Evolutionary conservation across 352 stramenopile genomes (phyloP), one percentile per base, ranked within the genome.

Genomic region (Pilasporangium apinafurcum): DNA sequence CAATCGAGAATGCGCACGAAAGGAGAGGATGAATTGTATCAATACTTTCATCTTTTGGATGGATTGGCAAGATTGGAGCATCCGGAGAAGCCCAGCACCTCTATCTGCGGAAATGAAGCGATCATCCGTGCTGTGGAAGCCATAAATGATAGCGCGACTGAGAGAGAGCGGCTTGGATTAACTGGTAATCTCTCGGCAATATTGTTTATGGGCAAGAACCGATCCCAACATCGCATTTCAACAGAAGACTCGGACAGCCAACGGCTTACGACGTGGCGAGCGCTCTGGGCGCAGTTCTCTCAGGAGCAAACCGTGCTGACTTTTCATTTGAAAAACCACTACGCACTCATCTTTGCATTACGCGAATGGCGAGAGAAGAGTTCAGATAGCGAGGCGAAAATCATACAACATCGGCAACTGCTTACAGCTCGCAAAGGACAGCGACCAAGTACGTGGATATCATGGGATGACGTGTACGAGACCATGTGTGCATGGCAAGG

Each of bases 311-410:
- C 41, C 5, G 62, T 68, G 21, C 41, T 92, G 2, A 35, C 89
- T 18, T 80, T 69, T 51, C 79, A 92, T 47, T 50, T 89, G 24
- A 87, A 72, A 48, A 92, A 92, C 55, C 79, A 92, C 56, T 92
- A 92, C 48, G 76, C 79, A 13, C 46, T 84, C 9, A 58, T 92
- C 27, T 92, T 78, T 47, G 73, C 71, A 0, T 34, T 86, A 24
- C 56, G 76, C n/a, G 63, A 84, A 32, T 83, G 70, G 65, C 43
- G 33, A 14, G 51, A 58, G 20, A 33, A 31, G 13, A 45, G 27
- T 20, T 8, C 17, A 2, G 17, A 25, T 21, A 18, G 21, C 9
- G 32, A 7, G 8, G 32, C n/a, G 38, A 40, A 22, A 20, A 36
- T 2, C 21, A 34, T 7, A 27, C 42, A 47, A 16, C 30, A 44